Evolutionary conservation across 2,329 filamentous ascomycete genomes (phyloP), one percentile per base, ranked within the genome.

Genomic region (Cylindrodendrum hubeiense): DNA sequence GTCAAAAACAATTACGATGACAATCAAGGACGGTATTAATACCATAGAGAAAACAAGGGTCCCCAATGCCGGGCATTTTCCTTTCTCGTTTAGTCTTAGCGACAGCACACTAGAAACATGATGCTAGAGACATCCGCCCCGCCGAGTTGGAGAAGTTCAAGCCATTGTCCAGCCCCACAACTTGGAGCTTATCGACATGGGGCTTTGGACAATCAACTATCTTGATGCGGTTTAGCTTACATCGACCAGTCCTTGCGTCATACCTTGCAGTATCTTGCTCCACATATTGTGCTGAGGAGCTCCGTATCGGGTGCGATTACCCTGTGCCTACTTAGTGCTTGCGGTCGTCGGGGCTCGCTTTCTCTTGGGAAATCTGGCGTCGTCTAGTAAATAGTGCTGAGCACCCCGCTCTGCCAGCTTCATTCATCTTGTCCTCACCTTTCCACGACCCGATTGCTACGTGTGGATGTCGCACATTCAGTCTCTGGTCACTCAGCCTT

Each of bases 131-230:
- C 13, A 28, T n/a, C n/a, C n/a, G n/a, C n/a, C n/a, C n/a, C n/a
- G n/a, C 17, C 24, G 17, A 30, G 15, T 30, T 47, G 17, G 44
- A 2, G 15, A 30, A 47, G 17, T 47, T 47, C 24, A 28, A 28
- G 44, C 44, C 44, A 47, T n/a, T 12, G 6, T 7, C 47, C 9
- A 21, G 41, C 59, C 52, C 52, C 59, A 34, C 54, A 49, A 28
- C 13, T 28, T 8, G 30, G n/a, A 22, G 33, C 54, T 53, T 63
- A 54, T 58, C 49, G 33, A 49, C 4, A 39, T 10, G 10, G 3
- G 43, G 10, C 15, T 49, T 59, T 63, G 54, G 60, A 19, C 54
- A 41, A 63, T 63, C 60, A 41, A 43, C 41, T 59, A 39, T 49
- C 60, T 54, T 13, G 13, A 54, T 63, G 17, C 21, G 49, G 54